Evolutionary conservation across 768 basidiomycete species (phyloP), one percentile per base, ranked within the genome.

Genomic region (Tubosaeta sp.): DNA sequence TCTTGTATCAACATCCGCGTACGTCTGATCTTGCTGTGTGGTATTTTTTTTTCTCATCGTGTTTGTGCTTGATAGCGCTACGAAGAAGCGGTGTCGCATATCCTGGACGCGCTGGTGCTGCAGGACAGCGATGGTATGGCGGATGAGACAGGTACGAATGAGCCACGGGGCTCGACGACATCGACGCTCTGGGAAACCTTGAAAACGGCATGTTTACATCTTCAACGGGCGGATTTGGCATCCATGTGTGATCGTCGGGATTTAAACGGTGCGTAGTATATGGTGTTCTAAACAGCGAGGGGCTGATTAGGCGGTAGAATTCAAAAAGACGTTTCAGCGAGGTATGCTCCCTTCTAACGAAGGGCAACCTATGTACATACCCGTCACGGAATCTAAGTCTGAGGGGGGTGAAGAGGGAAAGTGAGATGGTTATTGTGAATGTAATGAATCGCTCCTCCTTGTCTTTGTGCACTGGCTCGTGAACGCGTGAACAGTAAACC

Each of bases 1-100:
- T 91, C 92, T 1, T 91, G 85, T 65, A 89, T 92, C 63, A 94
- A 91, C 66, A 78, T 97, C 51, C 78, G 81, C 48, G 91, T 93
- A 65, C 52, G 78, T 73, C 6, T 29, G 29, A 9, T 29, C 29
- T 29, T 29, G 29, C 48, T 26, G 3, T 22, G 22, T n/a, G n/a
- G 22, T 5, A n/a, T 7, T 10, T 35, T 46, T 33, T 29, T 46
- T 34, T n/a, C 17, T 46, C 14, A 45, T 17, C 29, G 29, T 6
- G 27, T 31, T 27, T 45, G 31, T 10, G 11, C 26, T 13, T 13
- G 25, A 53, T 33, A 93, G 89, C 82, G 85, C 46, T 93, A 91
- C 64, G 83, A 87, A 37, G 90, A 97, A 63, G 94, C 91, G 1
- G 88, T 87, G 12, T 83, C 85, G 19, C 85, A 93, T 55, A 85